Conservation (phyloP, 1,284 basidiomycete species). For the Pseudozyma pruni region DNA sequence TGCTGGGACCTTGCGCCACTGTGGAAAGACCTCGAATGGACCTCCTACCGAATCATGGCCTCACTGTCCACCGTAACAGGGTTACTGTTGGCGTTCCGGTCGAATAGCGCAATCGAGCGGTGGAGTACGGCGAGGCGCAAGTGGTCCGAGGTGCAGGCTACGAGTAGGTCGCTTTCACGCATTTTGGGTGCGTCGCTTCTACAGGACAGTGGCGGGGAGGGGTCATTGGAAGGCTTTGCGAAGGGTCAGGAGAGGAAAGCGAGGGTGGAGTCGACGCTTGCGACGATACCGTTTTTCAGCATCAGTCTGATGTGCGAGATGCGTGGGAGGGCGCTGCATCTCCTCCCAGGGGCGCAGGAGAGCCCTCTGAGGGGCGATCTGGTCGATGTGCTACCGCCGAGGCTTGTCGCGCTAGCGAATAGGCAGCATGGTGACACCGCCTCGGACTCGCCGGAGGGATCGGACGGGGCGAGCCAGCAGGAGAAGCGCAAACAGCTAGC, state of each 20-base stretch:
- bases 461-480: slow-evolving; percentile 2
- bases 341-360: background rate
- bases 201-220: background rate
- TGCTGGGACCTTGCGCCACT: slow-evolving; percentile 4
- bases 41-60: slow-evolving; percentile 27
- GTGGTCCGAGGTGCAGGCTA: slow-evolving; percentile 40
- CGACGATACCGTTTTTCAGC: slow-evolving; percentile 39
- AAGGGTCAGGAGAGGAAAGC: background rate
- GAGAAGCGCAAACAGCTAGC: slow-evolving; percentile 28
- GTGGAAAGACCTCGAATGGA: slow-evolving; percentile 43
- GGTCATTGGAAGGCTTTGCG: slow-evolving; percentile 11
- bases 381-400: slow-evolving; percentile 16
- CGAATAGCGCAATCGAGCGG: slow-evolving; percentile 41
- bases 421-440: background rate
- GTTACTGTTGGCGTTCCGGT: slow-evolving; percentile 41
- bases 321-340: slow-evolving; percentile 19
- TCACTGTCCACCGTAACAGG: slow-evolving; percentile 44
- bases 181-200: slow-evolving; percentile 26
- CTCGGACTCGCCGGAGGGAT: background rate
- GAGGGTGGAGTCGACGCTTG: slow-evolving; percentile 17
- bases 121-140: slow-evolving; percentile 42
- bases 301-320: slow-evolving; percentile 45
- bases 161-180: slow-evolving; percentile 28
- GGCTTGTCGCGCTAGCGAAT: slow-evolving; percentile 15
- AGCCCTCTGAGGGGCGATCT: slow-evolving; percentile 18